Conservation (phyloP, 371 early-diverging fungal species). For the Apophysomyces elegans region DNA sequence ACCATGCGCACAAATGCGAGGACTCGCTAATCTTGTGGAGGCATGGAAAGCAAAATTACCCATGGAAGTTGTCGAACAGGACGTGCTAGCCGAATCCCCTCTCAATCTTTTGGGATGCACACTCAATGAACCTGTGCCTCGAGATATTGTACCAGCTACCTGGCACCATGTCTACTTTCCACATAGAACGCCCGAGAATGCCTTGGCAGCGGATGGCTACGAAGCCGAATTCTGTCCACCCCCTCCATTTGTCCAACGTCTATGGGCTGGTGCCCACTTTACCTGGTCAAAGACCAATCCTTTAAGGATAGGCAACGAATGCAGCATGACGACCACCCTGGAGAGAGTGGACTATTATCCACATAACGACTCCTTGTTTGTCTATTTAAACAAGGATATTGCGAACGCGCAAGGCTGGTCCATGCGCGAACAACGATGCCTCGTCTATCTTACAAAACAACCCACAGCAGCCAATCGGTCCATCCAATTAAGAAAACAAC, state of each 20-base stretch:
- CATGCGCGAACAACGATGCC: slow-evolving; percentile 69
- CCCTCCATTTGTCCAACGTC: slow-evolving; percentile 71
- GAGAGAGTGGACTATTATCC: slow-evolving; percentile 54
- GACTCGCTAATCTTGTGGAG: background rate
- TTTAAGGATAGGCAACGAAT: slow-evolving; percentile 65
- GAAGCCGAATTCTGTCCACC: slow-evolving; percentile 79
- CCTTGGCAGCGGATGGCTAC: slow-evolving; percentile 82
- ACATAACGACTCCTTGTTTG: slow-evolving; percentile 69
- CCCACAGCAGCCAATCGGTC: slow-evolving; percentile 12
- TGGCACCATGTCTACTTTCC: slow-evolving; percentile 85
- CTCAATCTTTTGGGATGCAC: slow-evolving; percentile 40
- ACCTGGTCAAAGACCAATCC: slow-evolving; percentile 61
- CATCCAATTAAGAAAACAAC: slow-evolving; percentile 14
- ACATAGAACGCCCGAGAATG: slow-evolving; percentile 62
- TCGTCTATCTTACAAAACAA: slow-evolving; percentile 69
- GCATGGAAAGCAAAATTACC: background rate
- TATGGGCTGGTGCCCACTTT: slow-evolving; percentile 88
- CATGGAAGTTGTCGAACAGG: slow-evolving; percentile 24
- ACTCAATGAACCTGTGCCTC: slow-evolving; percentile 34
- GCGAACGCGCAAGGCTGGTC: slow-evolving; percentile 66
- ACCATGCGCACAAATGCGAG: background rate
- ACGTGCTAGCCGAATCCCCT: slow-evolving; percentile 39
- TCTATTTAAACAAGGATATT: slow-evolving; percentile 67
- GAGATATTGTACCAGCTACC: slow-evolving; percentile 66
- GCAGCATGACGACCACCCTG: slow-evolving; percentile 58